These are phyloP conservation scores for Pythium utonaiense DNA, from an alignment of 352 stramenopile genomes.

Conservation along the genomic window DNA sequence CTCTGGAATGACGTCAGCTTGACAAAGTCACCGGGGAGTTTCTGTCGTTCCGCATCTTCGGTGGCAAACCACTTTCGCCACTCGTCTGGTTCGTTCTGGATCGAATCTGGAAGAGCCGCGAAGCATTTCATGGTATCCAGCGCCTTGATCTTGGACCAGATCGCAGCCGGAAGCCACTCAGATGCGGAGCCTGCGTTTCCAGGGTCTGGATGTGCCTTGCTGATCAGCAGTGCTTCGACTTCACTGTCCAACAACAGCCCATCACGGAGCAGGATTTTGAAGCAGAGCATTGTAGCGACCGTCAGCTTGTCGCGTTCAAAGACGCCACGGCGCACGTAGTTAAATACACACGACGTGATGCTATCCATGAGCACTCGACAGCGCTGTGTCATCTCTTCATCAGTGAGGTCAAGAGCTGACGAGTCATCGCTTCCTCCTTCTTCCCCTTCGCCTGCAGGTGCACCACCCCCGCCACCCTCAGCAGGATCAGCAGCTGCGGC, in stretches of 20 bases:
- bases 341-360: constrained; percentile 94
- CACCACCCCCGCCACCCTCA: too few relatives aligned
- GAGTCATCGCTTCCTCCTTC: constrained; percentile 27
- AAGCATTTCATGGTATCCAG: constrained; percentile 92
- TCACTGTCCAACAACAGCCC: constrained; percentile 77
- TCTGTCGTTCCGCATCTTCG: constrained; percentile 92
- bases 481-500: constrained; percentile 43
- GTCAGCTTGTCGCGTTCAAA: constrained; percentile 96
- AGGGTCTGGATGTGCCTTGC: constrained; percentile 79
- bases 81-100: constrained; percentile 96
- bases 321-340: constrained; percentile 93
- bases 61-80: constrained; percentile 96
- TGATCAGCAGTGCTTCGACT: constrained; percentile 91
- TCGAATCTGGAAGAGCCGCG: constrained; percentile 90
- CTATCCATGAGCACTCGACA: constrained; percentile 88
- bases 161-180: constrained; percentile 88
- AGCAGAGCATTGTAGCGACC: constrained; percentile 91
- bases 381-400: constrained; percentile 87
- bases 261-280: constrained; percentile 93
- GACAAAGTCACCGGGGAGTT: constrained; percentile 91
- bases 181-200: constrained; percentile 91
- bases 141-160: constrained; percentile 94
- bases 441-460: constrained; percentile 15
- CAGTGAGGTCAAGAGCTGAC: constrained; percentile 60
- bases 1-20: constrained; percentile 81